phyloP scores from a whole-genome alignment of 495 filamentous ascomycete species.

The Aspergillus sclerotioniger region DNA sequence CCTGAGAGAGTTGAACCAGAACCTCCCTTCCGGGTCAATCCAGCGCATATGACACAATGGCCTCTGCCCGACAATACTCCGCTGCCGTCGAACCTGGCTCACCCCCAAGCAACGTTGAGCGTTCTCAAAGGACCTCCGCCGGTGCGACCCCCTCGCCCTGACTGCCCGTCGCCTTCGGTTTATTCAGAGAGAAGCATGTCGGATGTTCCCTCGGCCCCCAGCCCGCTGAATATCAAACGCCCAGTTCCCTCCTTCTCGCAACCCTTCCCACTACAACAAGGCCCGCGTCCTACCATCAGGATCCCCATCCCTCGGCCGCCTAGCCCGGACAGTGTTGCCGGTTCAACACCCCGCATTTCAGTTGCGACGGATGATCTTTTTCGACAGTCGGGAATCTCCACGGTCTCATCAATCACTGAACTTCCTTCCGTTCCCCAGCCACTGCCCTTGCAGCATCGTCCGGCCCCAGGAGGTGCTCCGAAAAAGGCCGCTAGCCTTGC shows the following conservation, averaged over 20 bases:
- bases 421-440: slow-evolving; percentile 16
- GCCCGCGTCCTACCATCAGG: slow-evolving; percentile 22
- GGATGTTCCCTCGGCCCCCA: slow-evolving; percentile 39
- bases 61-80: slow-evolving; percentile 43
- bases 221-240: slow-evolving; percentile 46
- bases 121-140: slow-evolving; percentile 57
- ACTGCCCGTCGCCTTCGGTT: slow-evolving; percentile 38
- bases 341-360: slow-evolving; percentile 29
- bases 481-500: slow-evolving; percentile 29
- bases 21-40: slow-evolving; percentile 20
- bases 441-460: slow-evolving; percentile 10
- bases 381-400: slow-evolving; percentile 35
- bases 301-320: slow-evolving; percentile 30
- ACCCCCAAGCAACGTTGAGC: slow-evolving; percentile 41
- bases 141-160: slow-evolving; percentile 64
- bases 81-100: slow-evolving; percentile 29
- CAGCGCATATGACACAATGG: slow-evolving; percentile 35
- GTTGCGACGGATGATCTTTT: slow-evolving; percentile 34
- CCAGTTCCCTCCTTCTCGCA: slow-evolving; percentile 51
- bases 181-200: slow-evolving; percentile 53
- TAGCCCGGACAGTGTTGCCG: slow-evolving; percentile 29
- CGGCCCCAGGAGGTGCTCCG: slow-evolving; percentile 6
- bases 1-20: slow-evolving; percentile 28
- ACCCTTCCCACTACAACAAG: slow-evolving; percentile 35
- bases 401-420: slow-evolving; percentile 49